Base-by-base conservation (phyloP, 1,139 yeast species). In the Magnusiomyces suaveolens region DNA sequence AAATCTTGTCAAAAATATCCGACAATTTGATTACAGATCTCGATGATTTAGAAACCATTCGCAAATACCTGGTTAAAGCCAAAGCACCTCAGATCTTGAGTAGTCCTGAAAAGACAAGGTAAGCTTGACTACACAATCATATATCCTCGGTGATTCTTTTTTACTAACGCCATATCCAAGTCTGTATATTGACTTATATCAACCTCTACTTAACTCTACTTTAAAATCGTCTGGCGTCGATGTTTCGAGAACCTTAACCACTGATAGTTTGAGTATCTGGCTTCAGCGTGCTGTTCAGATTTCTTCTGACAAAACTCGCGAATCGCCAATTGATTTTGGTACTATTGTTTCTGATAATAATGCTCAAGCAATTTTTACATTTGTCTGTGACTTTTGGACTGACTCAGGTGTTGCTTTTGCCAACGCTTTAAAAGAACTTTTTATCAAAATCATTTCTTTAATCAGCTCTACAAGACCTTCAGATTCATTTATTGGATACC, bases 391-490 rank as follows among this genome's bases (percentile, higher is more conserved):
- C 60, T 82, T 80, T 62, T 81, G 89, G 81, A 81, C 81, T 53
- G 86, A 82, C 53, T 79, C 87, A 1, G 82, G 85, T 3, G 81
- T 87, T 1, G 82, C 94, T 0, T 69, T 86, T 39, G 81, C 83
- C 4, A 85, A 83, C 60, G 83, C 94, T 0, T 68, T 87, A 52
- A 76, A 75, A 54, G 85, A 81, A 44, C 65, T 87, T 43, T 75
- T 86, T 52, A 60, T 68, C 2, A 84, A 83, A 60, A 63, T 83
- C 50, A 66, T 83, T 3, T 59, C 66, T 0, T 68, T 81, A 29
- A 62, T 77, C 18, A 58, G 49, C 24, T 60, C 20, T 57, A 53
- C 60, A 8, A 52, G 60, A 43, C 43, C 50, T 4, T 51, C 52
- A 2, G 57, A 53, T 18, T 52, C 59, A 24, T 51, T 55, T 16